A percentile compares a stretch with the other conserved stretches of the same genome.
phyloP scores from a whole-genome alignment of 345 rosid genomes.

The Fremontodendron californicum region DNA sequence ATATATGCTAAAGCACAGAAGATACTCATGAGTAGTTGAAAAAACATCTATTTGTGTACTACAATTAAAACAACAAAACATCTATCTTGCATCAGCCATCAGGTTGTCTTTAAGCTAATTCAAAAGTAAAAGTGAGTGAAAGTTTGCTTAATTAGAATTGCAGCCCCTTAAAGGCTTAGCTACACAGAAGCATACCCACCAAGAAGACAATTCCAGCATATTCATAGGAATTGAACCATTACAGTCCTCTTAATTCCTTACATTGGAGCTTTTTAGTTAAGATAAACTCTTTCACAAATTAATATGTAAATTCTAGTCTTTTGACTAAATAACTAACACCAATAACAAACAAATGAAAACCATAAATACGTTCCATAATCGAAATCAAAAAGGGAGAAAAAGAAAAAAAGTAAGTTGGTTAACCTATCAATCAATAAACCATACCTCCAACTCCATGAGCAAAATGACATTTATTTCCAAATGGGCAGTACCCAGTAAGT shows the following conservation, averaged over 20 bases:
- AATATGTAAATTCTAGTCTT: background rate
- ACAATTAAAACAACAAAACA: background rate
- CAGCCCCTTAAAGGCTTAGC: background rate
- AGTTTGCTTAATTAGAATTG: background rate
- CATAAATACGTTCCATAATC: background rate
- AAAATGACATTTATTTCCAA: constrained; percentile 92
- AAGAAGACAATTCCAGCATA: background rate
- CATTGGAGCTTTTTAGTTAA: constrained; percentile 8
- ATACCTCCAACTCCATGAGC: constrained; percentile 90
- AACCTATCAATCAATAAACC: background rate
- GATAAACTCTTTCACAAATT: background rate
- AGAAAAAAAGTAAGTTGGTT: background rate
- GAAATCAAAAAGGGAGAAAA: background rate
- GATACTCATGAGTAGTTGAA: background rate
- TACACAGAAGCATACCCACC: background rate
- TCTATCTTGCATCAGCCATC: background rate
- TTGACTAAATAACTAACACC: background rate
- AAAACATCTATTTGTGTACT: too few relatives aligned
- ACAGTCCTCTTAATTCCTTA: background rate
- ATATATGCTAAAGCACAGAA: background rate
- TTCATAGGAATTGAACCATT: background rate
- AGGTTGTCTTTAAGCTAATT: background rate
- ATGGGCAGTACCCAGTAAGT: constrained; percentile 93
- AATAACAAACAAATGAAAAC: background rate
- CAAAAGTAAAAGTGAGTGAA: background rate